Base-by-base conservation (phyloP, 106 monocot species). In the Phalaenopsis aphrodite region DNA sequence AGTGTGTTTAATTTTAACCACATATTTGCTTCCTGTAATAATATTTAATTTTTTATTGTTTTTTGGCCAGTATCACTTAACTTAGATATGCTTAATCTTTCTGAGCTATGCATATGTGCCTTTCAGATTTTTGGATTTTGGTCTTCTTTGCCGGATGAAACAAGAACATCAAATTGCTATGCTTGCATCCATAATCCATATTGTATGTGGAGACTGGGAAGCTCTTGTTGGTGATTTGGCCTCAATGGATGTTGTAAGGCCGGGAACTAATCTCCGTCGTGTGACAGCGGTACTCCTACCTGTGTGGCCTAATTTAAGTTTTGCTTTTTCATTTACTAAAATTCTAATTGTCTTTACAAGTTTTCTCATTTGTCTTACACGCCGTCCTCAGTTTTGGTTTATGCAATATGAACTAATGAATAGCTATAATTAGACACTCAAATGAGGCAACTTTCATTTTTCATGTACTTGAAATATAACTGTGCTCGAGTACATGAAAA, bases 51-150 rank as follows among this genome's bases (percentile, higher is more conserved):
- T 30, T 30, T 30, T 30, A 0, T 30, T 30, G 30, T 30, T 30
- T 0, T 30, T 30, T 30, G 30, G 30, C 30, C 30, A 30, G 30
- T 30, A 30, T 64, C 64, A 64, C 24, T 1, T 52, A 9, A 23
- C 1, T 38, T 41, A 37, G 41, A 41, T 4, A 71, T 71, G 71
- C 71, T 24, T 71, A 71, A 71, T 71, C 39, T 71, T 71, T 38
- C 41, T 71, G 39, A 38, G 67, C 30, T 68, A 71, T 72, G 12
- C 37, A 80, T 36, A 78, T 58, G 41, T 66, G 8, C 42, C 14
- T 84, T 81, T 83, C 84, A 97, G 96, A 84, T 92, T 97, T 92
- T 84, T 97, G 42, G 96, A 97, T 89, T 97, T 96, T 88, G 96
- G 96, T 78, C 88, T 97, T 84, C 85, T 97, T 86, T 97, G 94